These are phyloP conservation scores for Rhododendron ovatum DNA, from an alignment of 148 eudicot genomes.

Conservation along the genomic window DNA sequence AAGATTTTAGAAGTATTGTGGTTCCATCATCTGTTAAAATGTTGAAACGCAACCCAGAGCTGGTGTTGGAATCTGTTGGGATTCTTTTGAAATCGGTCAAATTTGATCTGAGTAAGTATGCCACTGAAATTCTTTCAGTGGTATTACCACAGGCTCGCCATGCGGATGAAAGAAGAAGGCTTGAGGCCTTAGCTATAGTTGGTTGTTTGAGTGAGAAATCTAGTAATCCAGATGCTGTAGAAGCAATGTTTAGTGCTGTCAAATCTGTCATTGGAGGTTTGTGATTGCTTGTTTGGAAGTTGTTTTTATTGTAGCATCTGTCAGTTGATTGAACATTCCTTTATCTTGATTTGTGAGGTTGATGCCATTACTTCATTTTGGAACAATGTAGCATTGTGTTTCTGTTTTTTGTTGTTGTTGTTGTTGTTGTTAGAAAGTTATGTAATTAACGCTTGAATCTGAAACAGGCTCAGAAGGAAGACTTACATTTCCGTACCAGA, in stretches of 20 bases:
- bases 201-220: slow-evolving; percentile 79
- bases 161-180: slow-evolving; percentile 81
- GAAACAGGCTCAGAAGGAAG: slow-evolving; percentile 93
- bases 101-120: slow-evolving; percentile 87
- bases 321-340: slow-evolving; percentile 6
- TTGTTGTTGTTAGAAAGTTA: no score
- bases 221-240: slow-evolving; percentile 88
- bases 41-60: slow-evolving; percentile 97
- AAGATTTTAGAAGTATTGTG: slow-evolving; percentile 63
- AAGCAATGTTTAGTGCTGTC: slow-evolving; percentile 56
- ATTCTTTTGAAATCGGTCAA: slow-evolving; percentile 63
- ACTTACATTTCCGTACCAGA: slow-evolving; percentile 94
- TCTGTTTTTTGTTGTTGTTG: slow-evolving; percentile 7
- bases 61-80: slow-evolving; percentile 74
- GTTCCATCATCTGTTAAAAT: slow-evolving; percentile 86
- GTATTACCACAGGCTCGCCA: slow-evolving; percentile 88
- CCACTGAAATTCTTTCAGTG: slow-evolving; percentile 65
- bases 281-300: neutral
- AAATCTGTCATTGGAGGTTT: slow-evolving; percentile 88
- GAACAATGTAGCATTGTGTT: neutral
- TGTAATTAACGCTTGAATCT: neutral
- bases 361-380: neutral
- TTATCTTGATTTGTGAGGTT: slow-evolving; percentile 1
- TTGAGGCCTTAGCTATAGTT: slow-evolving; percentile 62
- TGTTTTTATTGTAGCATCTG: neutral